Conservation (phyloP, 352 stramenopile species). For the Globisporangium splendens region DNA sequence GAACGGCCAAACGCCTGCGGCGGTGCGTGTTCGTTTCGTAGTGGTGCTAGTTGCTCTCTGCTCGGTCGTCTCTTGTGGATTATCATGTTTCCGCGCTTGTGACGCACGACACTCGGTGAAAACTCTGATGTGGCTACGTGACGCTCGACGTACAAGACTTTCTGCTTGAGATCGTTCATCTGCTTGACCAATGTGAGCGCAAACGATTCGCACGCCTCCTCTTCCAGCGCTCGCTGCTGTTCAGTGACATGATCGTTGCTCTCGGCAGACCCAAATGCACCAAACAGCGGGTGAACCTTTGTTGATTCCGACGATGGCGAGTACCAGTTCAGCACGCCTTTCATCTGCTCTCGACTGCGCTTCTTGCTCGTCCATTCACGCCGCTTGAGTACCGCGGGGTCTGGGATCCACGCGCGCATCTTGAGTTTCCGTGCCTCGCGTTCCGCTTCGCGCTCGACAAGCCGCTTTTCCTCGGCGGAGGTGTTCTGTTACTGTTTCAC, state of each 20-base stretch:
- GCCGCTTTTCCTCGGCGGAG: slow-evolving; percentile 40
- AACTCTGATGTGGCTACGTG: not conserved
- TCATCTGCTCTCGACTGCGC: slow-evolving; percentile 37
- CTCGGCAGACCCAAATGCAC: not conserved
- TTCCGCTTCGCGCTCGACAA: slow-evolving; percentile 47
- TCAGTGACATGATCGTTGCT: slow-evolving; percentile 9
- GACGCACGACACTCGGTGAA: not conserved
- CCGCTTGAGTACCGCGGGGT: slow-evolving; percentile 25
- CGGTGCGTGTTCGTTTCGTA: not conserved
- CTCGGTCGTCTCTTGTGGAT: slow-evolving; percentile 15
- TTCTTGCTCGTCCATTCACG: slow-evolving; percentile 33
- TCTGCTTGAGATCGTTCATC: slow-evolving; percentile 25
- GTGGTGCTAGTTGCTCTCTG: slow-evolving; percentile 13
- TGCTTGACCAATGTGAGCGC: slow-evolving; percentile 14
- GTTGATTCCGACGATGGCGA: slow-evolving; percentile 11
- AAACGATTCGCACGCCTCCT: slow-evolving; percentile 7
- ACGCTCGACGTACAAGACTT: slow-evolving; percentile 34
- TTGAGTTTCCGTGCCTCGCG: slow-evolving; percentile 35
- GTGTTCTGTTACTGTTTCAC: slow-evolving; percentile 35
- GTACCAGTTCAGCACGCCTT: slow-evolving; percentile 53
- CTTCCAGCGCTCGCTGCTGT: slow-evolving; percentile 18
- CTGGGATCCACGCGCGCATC: slow-evolving; percentile 57
- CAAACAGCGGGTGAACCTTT: slow-evolving; percentile 48
- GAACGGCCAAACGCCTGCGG: slow-evolving; percentile 3
- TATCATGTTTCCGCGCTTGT: slow-evolving; percentile 15